These are phyloP conservation scores for Candida montana DNA, from an alignment of 805 yeast genomes.

Conservation along the genomic window DNA sequence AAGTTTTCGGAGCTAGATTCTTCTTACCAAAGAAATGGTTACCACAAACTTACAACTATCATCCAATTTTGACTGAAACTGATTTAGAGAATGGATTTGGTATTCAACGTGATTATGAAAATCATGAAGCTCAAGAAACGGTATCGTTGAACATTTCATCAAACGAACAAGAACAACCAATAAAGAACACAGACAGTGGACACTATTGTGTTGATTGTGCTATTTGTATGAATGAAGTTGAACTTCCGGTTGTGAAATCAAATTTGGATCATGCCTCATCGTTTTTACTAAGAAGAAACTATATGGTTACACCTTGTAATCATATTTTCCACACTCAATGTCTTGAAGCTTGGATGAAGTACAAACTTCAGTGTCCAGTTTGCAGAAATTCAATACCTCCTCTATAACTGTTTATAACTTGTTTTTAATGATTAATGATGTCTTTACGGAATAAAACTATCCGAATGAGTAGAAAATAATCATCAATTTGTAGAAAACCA, in stretches of 20 bases:
- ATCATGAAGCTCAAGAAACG: conserved; percentile 15
- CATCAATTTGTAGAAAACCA: no score
- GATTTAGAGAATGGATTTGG: conserved; percentile 64
- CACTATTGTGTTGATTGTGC: conserved; percentile 69
- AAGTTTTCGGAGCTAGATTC: conserved; percentile 71
- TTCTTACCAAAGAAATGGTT: conserved; percentile 69
- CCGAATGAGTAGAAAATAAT: no score
- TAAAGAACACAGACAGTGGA: conserved; percentile 30
- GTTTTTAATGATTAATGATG: background rate
- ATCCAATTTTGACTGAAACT: conserved; percentile 52
- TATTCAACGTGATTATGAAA: conserved; percentile 39
- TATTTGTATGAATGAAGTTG: conserved; percentile 82
- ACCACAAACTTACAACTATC: conserved; percentile 84
- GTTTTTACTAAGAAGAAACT: conserved; percentile 33
- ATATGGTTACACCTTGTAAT: conserved; percentile 86
- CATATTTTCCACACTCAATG: conserved; percentile 91
- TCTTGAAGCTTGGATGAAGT: conserved; percentile 88
- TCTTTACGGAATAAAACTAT: background rate
- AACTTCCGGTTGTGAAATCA: conserved; percentile 41
- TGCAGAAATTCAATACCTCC: conserved; percentile 87
- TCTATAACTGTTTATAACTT: conserved; percentile 31
- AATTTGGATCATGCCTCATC: conserved; percentile 21
- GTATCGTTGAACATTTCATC: conserved; percentile 16
- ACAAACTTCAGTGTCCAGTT: conserved; percentile 89
- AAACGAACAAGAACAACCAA: conserved; percentile 20